A percentile compares a stretch with the other conserved stretches of the same genome.
These are phyloP conservation scores for Globisporangium irregulare DNA, from an alignment of 352 stramenopile genomes.

Conservation along the genomic window DNA sequence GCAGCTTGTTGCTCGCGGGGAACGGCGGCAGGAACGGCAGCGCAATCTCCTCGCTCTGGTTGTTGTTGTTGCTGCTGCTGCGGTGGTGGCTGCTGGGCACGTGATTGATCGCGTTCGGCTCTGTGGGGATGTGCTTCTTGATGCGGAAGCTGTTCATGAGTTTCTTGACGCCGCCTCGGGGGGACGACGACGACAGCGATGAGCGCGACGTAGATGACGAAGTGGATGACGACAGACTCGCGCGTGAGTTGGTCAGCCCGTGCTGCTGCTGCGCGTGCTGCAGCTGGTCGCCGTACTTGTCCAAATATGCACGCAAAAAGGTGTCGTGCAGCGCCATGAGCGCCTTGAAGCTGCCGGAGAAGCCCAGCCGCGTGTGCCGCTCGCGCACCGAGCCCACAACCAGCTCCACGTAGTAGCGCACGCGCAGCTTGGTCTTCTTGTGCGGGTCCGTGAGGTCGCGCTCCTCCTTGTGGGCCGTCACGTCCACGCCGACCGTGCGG, in stretches of 20 bases:
- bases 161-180: slow-evolving; percentile 23
- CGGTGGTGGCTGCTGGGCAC: background rate
- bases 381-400: slow-evolving; percentile 47
- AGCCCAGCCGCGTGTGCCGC: slow-evolving; percentile 56
- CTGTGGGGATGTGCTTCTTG: slow-evolving; percentile 19
- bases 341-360: slow-evolving; percentile 61
- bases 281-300: slow-evolving; percentile 28
- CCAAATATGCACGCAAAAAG: slow-evolving; percentile 39
- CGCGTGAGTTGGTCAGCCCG: slow-evolving; percentile 20
- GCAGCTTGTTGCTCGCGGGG: slow-evolving; percentile 38
- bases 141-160: slow-evolving; percentile 28
- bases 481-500: slow-evolving; percentile 44
- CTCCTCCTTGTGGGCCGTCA: slow-evolving; percentile 67
- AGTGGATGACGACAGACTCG: slow-evolving; percentile 44
- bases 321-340: slow-evolving; percentile 48
- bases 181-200: slow-evolving; percentile 32
- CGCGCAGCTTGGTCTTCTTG: slow-evolving; percentile 42
- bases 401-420: slow-evolving; percentile 75
- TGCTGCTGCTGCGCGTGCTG: background rate
- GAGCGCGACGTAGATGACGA: slow-evolving; percentile 40
- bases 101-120: slow-evolving; percentile 15
- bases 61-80: background rate
- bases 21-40: slow-evolving; percentile 37
- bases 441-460: slow-evolving; percentile 43
- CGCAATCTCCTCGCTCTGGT: slow-evolving; percentile 16